Evolutionary conservation across 139 green algal species (phyloP).

Genomic region (Closterium sp.): DNA sequence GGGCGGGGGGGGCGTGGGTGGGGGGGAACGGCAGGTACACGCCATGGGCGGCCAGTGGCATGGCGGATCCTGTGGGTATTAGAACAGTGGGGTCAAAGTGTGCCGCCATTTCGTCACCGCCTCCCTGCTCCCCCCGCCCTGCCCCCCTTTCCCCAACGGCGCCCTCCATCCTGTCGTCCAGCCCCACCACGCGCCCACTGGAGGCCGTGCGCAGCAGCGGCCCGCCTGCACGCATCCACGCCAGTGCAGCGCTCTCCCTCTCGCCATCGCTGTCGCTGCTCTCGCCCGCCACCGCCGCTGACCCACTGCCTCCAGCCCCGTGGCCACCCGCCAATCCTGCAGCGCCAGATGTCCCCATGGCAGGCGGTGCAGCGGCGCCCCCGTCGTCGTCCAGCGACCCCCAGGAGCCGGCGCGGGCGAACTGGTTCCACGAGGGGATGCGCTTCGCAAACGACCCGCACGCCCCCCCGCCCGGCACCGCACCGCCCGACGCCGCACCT

Average conservation of each 20-base stretch:
- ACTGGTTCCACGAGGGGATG: conserved; percentile 51
- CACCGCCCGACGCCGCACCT: background rate
- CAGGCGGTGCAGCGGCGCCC: background rate
- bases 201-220: conserved; percentile 33
- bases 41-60: background rate
- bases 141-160: background rate
- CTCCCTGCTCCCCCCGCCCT: background rate
- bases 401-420: conserved; percentile 36
- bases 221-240: conserved; percentile 41
- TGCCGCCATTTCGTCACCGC: background rate
- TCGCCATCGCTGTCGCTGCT: conserved; percentile 43
- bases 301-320: background rate
- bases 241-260: conserved; percentile 7
- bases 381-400: conserved; percentile 45
- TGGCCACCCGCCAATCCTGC: background rate
- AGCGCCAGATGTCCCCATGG: background rate
- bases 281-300: background rate
- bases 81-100: background rate
- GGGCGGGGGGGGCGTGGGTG: background rate
- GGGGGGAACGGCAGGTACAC: background rate
- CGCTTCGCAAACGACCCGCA: conserved; percentile 1
- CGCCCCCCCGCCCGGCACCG: background rate
- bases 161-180: background rate
- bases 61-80: background rate
- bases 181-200: background rate